Base-by-base conservation (phyloP, 2,329 filamentous ascomycete genomes). In the Ophiostoma pallidulum region DNA sequence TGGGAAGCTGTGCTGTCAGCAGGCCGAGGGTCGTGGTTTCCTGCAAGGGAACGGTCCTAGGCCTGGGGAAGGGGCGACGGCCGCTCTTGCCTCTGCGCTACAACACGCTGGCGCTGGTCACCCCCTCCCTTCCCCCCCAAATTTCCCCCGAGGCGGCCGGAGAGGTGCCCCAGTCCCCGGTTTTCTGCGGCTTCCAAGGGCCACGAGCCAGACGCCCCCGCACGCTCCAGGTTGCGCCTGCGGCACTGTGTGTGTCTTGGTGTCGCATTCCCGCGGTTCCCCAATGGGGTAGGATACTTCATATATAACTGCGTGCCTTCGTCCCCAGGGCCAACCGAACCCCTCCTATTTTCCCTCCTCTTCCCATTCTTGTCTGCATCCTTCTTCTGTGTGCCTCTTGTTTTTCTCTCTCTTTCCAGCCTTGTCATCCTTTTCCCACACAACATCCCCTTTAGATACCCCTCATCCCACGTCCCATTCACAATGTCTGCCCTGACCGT, bases 401-500 rank as follows among this genome's bases (percentile, higher is more conserved):
- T 44, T n/a, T 24, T 37, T 44, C 41, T 29, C 19, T 31, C 39
- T 24, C 39, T 4, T 26, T 36, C 28, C n/a, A 40, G 37, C 37
- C 37, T 39, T 46, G 18, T 12, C 28, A 24, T 38, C 33, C 36
- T 40, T 38, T 42, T 38, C 19, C 36, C 28, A n/a, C 35, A 29
- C 28, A 45, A 16, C 29, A 38, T n/a, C 13, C 14, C 26, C 13
- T 33, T 18, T 26, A 14, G 32, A 20, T 24, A 10, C 24, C 4
- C 31, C 24, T n/a, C 14, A n/a, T 36, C 24, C 13, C 35, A 36
- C 22, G 9, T 31, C 39, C 28, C 35, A 31, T 31, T 28, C 56
- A 61, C 42, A 44, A 65, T 65, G 64, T 53, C 62, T 16, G 54
- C 54, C 53, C 51, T 63, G 24, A 59, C 56, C 48, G 67, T 74